A percentile compares a stretch with the other conserved stretches of the same genome.
These are phyloP conservation scores for Udeniomyces megalosporus DNA, from an alignment of 768 basidiomycete genomes.

Conservation along the genomic window DNA sequence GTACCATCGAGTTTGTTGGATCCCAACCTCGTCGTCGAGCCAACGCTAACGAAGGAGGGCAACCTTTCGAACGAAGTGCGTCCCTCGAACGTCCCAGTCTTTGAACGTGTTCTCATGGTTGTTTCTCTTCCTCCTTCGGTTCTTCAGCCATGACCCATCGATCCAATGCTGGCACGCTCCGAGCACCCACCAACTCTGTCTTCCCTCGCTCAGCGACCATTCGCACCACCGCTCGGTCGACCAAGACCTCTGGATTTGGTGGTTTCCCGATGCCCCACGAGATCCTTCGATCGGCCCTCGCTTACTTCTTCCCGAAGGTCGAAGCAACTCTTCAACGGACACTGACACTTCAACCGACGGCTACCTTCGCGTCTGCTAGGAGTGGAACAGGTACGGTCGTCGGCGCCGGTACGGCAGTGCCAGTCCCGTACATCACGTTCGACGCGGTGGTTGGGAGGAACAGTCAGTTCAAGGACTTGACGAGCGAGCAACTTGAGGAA, in stretches of 20 bases:
- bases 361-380: conserved; percentile 31
- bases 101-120: background rate
- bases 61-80: conserved; percentile 12
- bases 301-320: conserved; percentile 47
- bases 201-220: conserved; percentile 26
- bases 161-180: background rate
- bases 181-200: background rate
- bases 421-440: conserved; percentile 70
- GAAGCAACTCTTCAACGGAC: conserved; percentile 47
- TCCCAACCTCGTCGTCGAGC: background rate
- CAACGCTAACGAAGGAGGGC: conserved; percentile 1
- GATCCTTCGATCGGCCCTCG: conserved; percentile 36
- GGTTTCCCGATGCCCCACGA: conserved; percentile 30
- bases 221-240: conserved; percentile 19
- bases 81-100: background rate
- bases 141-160: conserved; percentile 4
- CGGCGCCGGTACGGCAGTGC: conserved; percentile 27
- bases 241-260: conserved; percentile 26
- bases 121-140: background rate
- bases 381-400: conserved; percentile 18
- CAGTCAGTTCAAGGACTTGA: conserved; percentile 41
- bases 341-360: conserved; percentile 57
- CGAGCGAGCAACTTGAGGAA: conserved; percentile 71
- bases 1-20: conserved; percentile 15
- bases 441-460: conserved; percentile 73